Percentiles rank a stretch among this genome's conserved stretches.
Conservation (phyloP, 1,284 basidiomycete genomes). For the Sporisorium graminicola region DNA sequence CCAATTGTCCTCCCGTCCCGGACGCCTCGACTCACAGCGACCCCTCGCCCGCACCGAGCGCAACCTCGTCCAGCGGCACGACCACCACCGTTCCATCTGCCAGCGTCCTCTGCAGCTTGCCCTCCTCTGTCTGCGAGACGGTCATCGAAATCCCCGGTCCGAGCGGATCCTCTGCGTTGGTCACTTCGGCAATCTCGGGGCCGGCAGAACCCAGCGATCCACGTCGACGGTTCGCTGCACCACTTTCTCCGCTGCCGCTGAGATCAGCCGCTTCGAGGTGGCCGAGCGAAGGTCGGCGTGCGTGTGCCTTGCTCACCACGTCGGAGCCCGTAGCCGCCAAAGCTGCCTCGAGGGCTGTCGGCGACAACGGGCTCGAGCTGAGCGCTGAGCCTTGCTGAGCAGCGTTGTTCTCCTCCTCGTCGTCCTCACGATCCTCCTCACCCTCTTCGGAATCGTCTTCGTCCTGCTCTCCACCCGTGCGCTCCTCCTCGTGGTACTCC, state of each 20-base stretch:
- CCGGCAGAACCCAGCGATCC: conserved; percentile 35
- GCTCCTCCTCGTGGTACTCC: conserved; percentile 45
- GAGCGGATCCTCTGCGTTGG: conserved; percentile 44
- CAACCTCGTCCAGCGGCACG: conserved; percentile 67
- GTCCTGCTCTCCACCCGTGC: conserved; percentile 20
- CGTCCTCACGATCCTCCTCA: conserved; percentile 39
- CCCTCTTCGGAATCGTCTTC: conserved; percentile 59
- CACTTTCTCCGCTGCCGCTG: not conserved
- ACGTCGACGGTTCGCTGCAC: conserved; percentile 8
- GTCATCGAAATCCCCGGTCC: conserved; percentile 55
- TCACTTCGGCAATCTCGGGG: conserved; percentile 42
- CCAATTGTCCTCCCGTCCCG: not conserved
- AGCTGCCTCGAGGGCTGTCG: conserved; percentile 12
- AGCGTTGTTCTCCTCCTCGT: conserved; percentile 30
- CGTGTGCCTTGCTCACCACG: conserved; percentile 45
- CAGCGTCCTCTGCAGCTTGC: conserved; percentile 59
- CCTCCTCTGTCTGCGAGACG: conserved; percentile 45
- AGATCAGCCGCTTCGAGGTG: conserved; percentile 39
- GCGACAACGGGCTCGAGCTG: conserved; percentile 28
- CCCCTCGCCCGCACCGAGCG: conserved; percentile 37
- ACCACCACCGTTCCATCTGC: conserved; percentile 61
- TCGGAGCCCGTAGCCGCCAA: conserved; percentile 17
- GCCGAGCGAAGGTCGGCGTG: conserved; percentile 46
- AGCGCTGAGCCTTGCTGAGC: conserved; percentile 29
- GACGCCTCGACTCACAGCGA: conserved; percentile 2